Evolutionary conservation across 2,329 filamentous ascomycete species (phyloP).

Genomic region (Claviceps sp.): DNA sequence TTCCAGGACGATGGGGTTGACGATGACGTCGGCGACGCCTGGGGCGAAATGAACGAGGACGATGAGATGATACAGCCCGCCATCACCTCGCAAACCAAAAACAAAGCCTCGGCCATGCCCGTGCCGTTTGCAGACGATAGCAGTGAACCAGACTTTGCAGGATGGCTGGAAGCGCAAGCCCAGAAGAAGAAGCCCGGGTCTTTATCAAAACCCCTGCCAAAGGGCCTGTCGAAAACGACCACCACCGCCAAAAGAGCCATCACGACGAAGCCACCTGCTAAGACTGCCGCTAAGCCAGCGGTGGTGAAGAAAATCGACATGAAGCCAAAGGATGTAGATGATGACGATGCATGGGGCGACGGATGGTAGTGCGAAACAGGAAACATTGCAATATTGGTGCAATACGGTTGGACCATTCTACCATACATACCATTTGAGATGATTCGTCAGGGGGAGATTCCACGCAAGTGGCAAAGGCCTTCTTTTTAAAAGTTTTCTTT

Average conservation of each 20-base stretch:
- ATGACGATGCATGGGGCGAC: conserved; percentile 53
- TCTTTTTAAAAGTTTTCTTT: background rate
- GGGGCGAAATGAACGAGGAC: conserved; percentile 56
- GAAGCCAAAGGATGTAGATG: conserved; percentile 46
- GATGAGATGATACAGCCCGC: conserved; percentile 28
- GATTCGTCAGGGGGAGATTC: background rate
- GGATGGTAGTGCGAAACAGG: conserved; percentile 35
- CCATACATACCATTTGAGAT: background rate
- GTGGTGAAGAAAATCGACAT: conserved; percentile 55
- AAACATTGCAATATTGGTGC: background rate
- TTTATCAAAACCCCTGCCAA: conserved; percentile 55
- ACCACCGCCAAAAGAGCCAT: conserved; percentile 27
- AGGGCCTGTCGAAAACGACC: conserved; percentile 60
- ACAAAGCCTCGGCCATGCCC: conserved; percentile 20
- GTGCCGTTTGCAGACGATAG: conserved; percentile 64
- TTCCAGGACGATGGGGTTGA: conserved; percentile 43
- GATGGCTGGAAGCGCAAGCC: conserved; percentile 81
- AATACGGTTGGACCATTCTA: background rate
- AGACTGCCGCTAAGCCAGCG: conserved; percentile 24
- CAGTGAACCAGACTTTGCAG: conserved; percentile 75
- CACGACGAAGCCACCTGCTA: conserved; percentile 22
- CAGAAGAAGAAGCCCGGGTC: conserved; percentile 58
- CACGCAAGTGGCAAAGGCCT: background rate
- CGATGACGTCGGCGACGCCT: conserved; percentile 53
- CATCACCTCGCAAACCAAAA: conserved; percentile 8